phyloP scores from a whole-genome alignment of 2,329 filamentous ascomycete species.

The Colletotrichum cereale region DNA sequence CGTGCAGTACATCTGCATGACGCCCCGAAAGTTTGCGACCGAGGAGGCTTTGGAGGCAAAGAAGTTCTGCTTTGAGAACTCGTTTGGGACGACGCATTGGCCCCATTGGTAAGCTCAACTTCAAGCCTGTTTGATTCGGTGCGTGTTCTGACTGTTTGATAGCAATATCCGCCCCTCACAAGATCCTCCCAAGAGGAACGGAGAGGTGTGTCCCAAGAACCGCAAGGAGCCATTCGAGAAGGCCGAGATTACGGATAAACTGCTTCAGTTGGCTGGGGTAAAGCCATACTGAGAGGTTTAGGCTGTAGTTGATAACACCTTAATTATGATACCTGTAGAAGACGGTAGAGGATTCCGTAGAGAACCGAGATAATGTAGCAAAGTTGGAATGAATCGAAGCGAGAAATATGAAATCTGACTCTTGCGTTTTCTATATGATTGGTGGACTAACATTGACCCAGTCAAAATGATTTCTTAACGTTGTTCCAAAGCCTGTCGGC shows the following conservation, averaged over 20 bases:
- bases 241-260: slow-evolving; percentile 44
- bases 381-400: neutral
- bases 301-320: neutral
- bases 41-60: slow-evolving; percentile 43
- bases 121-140: neutral
- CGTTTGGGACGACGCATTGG: slow-evolving; percentile 48
- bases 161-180: slow-evolving; percentile 52
- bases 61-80: slow-evolving; percentile 44
- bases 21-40: slow-evolving; percentile 51
- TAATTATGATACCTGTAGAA: neutral
- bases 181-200: slow-evolving; percentile 52
- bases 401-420: too few relatives aligned
- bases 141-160: neutral
- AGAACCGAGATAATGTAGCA: neutral
- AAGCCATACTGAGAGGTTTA: slow-evolving; percentile 26
- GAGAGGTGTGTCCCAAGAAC: slow-evolving; percentile 51
- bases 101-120: slow-evolving; percentile 43
- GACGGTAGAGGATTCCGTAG: neutral
- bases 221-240: slow-evolving; percentile 46
- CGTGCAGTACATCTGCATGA: slow-evolving; percentile 54
- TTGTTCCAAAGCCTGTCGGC: neutral
- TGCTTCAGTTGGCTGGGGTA: slow-evolving; percentile 47
- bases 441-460: slow-evolving; percentile 23
- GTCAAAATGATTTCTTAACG: neutral
- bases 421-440: neutral